Percentiles rank a stretch among this genome's conserved stretches.
These are phyloP conservation scores for Alternaria arbusti DNA, from an alignment of 2,329 filamentous ascomycete genomes.

Conservation along the genomic window DNA sequence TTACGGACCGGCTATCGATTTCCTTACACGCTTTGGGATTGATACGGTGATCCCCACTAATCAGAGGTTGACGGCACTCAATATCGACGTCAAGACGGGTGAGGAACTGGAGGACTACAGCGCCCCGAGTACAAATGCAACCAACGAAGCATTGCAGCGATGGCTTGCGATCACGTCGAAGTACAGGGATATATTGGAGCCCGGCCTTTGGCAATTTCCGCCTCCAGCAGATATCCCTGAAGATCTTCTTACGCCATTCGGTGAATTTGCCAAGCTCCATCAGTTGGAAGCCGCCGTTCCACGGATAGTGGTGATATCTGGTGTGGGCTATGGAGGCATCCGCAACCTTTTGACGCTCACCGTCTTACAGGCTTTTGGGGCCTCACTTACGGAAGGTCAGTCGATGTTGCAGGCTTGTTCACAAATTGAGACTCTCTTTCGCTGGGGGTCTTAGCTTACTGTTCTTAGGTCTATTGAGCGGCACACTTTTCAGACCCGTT, in stretches of 20 bases:
- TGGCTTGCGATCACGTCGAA: slow-evolving; percentile 26
- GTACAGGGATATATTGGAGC: slow-evolving; percentile 24
- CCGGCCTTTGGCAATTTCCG: slow-evolving; percentile 33
- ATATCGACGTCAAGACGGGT: slow-evolving; percentile 44
- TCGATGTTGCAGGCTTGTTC: background rate
- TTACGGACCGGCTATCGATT: slow-evolving; percentile 50
- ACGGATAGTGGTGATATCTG: slow-evolving; percentile 24
- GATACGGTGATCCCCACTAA: slow-evolving; percentile 5
- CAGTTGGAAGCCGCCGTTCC: slow-evolving; percentile 24
- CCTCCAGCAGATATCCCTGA: slow-evolving; percentile 51
- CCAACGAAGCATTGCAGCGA: slow-evolving; percentile 20
- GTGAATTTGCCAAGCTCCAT: slow-evolving; percentile 57
- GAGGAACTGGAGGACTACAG: slow-evolving; percentile 18
- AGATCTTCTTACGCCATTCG: slow-evolving; percentile 58
- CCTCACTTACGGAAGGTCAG: slow-evolving; percentile 17
- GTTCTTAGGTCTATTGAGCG: slow-evolving; percentile 4
- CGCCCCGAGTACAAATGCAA: slow-evolving; percentile 18
- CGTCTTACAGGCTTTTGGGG: slow-evolving; percentile 28
- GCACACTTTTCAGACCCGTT: slow-evolving; percentile 15
- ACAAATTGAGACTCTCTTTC: too few relatives aligned
- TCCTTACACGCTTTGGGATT: slow-evolving; percentile 56
- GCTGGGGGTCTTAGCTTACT: background rate
- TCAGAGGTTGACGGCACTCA: slow-evolving; percentile 18
- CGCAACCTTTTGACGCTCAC: slow-evolving; percentile 21
- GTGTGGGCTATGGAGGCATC: slow-evolving; percentile 27